phyloP scores from a whole-genome alignment of 2,329 filamentous ascomycete genomes.

The Cordyceps cateniannulata region DNA sequence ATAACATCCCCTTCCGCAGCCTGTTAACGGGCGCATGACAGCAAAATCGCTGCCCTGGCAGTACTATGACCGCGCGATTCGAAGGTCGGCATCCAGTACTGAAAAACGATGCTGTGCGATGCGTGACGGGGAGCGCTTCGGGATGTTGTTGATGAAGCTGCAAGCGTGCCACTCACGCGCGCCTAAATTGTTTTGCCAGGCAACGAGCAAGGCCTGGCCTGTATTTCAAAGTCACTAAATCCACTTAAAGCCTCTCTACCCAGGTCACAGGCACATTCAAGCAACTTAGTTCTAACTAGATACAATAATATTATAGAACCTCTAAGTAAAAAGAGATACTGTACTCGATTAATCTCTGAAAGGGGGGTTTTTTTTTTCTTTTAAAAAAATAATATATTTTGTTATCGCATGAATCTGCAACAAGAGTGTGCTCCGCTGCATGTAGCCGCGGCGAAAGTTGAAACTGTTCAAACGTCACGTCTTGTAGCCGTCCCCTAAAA shows the following conservation, averaged over 20 bases:
- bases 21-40: conserved; percentile 1
- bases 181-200: neutral
- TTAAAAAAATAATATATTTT: no score
- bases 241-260: neutral
- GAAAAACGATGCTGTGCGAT: neutral
- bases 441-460: no score
- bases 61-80: neutral
- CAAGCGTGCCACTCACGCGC: neutral
- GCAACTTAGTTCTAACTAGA: neutral
- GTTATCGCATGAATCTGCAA: no score
- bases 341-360: no score
- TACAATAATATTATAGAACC: no score
- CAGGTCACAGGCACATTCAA: neutral
- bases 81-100: neutral
- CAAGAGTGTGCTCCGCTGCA: no score
- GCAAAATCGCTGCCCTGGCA: neutral
- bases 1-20: conserved; percentile 1
- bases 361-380: no score
- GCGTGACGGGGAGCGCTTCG: neutral
- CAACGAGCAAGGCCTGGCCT: no score
- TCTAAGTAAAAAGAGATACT: no score
- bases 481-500: no score
- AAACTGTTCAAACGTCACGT: no score
- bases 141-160: neutral
- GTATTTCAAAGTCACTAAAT: neutral